Conservation (phyloP, 345 rosid genomes). For the Syzygium aqueum region DNA sequence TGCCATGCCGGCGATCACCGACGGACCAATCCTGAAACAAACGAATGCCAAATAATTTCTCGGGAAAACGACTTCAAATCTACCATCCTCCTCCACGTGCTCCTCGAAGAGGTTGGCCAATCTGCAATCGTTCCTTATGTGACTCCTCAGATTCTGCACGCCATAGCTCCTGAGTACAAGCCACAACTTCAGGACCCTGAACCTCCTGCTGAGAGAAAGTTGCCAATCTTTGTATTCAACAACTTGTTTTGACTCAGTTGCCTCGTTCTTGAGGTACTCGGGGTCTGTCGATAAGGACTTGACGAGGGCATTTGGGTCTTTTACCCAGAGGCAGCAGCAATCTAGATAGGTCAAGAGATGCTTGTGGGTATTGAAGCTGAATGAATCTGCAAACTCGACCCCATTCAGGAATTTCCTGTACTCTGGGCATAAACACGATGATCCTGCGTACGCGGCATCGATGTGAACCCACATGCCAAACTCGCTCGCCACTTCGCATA, state of each 20-base stretch:
- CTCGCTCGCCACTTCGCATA: slow-evolving; percentile 1
- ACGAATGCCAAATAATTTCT: slow-evolving; percentile 34
- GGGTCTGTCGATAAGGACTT: slow-evolving; percentile 31
- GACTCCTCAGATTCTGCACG: slow-evolving; percentile 1
- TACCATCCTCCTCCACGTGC: slow-evolving; percentile 18
- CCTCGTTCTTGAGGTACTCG: slow-evolving; percentile 29
- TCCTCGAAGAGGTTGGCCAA: slow-evolving; percentile 34
- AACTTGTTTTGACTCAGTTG: slow-evolving; percentile 15
- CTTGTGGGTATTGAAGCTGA: slow-evolving; percentile 47
- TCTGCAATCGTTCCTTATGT: slow-evolving; percentile 24
- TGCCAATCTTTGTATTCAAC: slow-evolving; percentile 59
- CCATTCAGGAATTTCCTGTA: slow-evolving; percentile 29
- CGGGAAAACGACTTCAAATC: slow-evolving; percentile 22
- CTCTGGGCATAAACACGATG: slow-evolving; percentile 42
- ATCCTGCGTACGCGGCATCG: slow-evolving; percentile 46
- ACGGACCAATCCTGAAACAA: slow-evolving; percentile 36
- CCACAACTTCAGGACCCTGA: slow-evolving; percentile 18
- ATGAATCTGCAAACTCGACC: slow-evolving; percentile 34
- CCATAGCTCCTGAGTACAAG: background rate
- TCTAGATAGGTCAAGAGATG: slow-evolving; percentile 40
- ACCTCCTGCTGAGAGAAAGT: slow-evolving; percentile 35
- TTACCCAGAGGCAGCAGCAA: slow-evolving; percentile 51
- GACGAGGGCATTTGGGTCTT: slow-evolving; percentile 28
- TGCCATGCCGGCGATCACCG: background rate
- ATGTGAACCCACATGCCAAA: slow-evolving; percentile 36